These are phyloP conservation scores for Dryadomyces quercivorus DNA, from an alignment of 2,329 filamentous ascomycete genomes.

Conservation along the genomic window DNA sequence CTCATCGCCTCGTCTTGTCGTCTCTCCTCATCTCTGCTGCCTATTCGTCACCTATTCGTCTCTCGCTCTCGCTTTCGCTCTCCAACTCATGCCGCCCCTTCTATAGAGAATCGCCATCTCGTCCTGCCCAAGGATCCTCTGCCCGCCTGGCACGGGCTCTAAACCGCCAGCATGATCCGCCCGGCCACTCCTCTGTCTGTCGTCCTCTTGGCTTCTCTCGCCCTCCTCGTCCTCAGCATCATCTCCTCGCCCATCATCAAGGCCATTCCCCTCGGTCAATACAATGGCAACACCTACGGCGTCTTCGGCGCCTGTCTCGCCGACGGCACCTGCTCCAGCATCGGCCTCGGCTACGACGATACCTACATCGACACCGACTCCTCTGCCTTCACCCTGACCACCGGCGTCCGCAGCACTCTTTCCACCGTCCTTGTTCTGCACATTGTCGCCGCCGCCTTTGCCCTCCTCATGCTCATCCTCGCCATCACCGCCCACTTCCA, in stretches of 20 bases:
- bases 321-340: conserved; percentile 49
- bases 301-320: conserved; percentile 80
- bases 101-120: neutral
- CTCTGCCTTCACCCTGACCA: conserved; percentile 43
- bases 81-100: neutral
- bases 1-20: too few species aligned
- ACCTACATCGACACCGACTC: conserved; percentile 11
- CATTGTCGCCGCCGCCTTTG: conserved; percentile 77
- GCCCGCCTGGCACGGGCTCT: neutral
- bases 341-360: conserved; percentile 76
- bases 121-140: neutral
- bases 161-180: conserved; percentile 56
- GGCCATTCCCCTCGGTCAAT: conserved; percentile 70
- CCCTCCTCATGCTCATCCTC: conserved; percentile 71
- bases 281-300: conserved; percentile 68
- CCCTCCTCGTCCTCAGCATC: conserved; percentile 70
- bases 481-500: conserved; percentile 77
- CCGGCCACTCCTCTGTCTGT: conserved; percentile 86
- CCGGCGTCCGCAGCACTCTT: conserved; percentile 46
- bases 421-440: conserved; percentile 87
- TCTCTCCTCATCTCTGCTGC: too few species aligned
- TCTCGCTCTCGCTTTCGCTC: neutral
- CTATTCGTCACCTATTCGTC: too few species aligned
- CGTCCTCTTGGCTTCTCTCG: conserved; percentile 76
- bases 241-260: conserved; percentile 87